Conservation (phyloP, 108 stramenopile species). For the Skeletonema menzelii region DNA sequence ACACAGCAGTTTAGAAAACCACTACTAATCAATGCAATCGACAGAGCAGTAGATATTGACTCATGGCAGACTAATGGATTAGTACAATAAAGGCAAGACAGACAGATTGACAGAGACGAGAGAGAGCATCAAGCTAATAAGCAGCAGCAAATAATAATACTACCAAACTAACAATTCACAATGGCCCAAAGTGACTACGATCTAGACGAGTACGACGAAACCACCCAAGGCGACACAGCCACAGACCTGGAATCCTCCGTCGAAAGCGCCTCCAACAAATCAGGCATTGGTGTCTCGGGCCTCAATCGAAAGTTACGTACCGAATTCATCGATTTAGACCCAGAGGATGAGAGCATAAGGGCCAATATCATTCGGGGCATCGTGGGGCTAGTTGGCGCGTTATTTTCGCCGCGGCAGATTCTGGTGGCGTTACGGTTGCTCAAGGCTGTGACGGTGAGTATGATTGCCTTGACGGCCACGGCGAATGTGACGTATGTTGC, state of each 20-base stretch:
- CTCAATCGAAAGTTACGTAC: slow-evolving; percentile 39
- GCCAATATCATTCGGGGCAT: slow-evolving; percentile 33
- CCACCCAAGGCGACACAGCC: background rate
- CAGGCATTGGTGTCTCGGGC: slow-evolving; percentile 35
- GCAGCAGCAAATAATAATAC: too few relatives aligned
- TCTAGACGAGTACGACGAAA: background rate
- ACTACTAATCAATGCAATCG: too few relatives aligned
- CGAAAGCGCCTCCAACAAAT: background rate
- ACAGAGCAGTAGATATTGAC: too few relatives aligned
- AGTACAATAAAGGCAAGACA: too few relatives aligned
- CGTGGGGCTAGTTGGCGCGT: slow-evolving; percentile 36
- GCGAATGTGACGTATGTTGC: slow-evolving; percentile 72
- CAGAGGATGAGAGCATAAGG: slow-evolving; percentile 22
- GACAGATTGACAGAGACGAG: too few relatives aligned
- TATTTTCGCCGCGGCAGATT: slow-evolving; percentile 66
- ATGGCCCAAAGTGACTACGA: background rate
- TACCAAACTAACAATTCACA: background rate
- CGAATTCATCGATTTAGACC: slow-evolving; percentile 46
- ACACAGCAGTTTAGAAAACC: too few relatives aligned
- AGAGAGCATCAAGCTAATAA: background rate
- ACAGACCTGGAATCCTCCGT: background rate
- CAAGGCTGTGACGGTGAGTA: slow-evolving; percentile 68
- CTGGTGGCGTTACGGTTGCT: slow-evolving; percentile 66
- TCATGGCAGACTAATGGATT: too few relatives aligned
- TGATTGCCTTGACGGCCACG: slow-evolving; percentile 57